phyloP scores from a whole-genome alignment of 495 filamentous ascomycete species.

The Trichocladium uniseriatum region DNA sequence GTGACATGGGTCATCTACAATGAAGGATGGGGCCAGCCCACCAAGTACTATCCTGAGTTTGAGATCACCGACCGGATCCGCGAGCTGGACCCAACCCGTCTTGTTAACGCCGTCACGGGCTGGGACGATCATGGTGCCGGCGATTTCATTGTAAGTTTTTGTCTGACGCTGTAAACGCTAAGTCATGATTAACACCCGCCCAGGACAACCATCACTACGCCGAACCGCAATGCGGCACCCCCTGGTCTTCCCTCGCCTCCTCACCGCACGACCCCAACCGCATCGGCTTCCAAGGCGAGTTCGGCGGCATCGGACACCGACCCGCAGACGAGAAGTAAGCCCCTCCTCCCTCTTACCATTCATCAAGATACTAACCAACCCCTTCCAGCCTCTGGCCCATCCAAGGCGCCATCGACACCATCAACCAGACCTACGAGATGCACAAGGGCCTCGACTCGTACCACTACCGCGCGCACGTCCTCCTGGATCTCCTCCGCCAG shows the following conservation, averaged over 20 bases:
- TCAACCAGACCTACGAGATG: constrained; percentile 60
- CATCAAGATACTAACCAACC: no score
- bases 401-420: constrained; percentile 42
- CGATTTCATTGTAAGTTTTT: constrained; percentile 37
- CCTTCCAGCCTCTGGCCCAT: constrained; percentile 48
- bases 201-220: constrained; percentile 65
- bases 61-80: constrained; percentile 44
- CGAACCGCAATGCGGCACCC: constrained; percentile 59
- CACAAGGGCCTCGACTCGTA: constrained; percentile 46
- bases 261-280: constrained; percentile 49
- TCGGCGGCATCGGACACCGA: constrained; percentile 55
- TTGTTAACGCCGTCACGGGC: constrained; percentile 51
- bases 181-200: neutral
- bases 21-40: constrained; percentile 59
- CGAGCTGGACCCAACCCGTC: constrained; percentile 49
- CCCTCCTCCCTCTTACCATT: neutral
- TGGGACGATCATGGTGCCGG: constrained; percentile 55
- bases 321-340: constrained; percentile 42
- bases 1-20: constrained; percentile 55
- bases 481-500: constrained; percentile 47
- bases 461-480: constrained; percentile 51
- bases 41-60: constrained; percentile 43
- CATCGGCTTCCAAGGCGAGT: constrained; percentile 61
- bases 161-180: neutral
- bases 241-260: constrained; percentile 47